Base-by-base conservation (phyloP, 768 basidiomycete genomes). In the Lyophyllum atratum region DNA sequence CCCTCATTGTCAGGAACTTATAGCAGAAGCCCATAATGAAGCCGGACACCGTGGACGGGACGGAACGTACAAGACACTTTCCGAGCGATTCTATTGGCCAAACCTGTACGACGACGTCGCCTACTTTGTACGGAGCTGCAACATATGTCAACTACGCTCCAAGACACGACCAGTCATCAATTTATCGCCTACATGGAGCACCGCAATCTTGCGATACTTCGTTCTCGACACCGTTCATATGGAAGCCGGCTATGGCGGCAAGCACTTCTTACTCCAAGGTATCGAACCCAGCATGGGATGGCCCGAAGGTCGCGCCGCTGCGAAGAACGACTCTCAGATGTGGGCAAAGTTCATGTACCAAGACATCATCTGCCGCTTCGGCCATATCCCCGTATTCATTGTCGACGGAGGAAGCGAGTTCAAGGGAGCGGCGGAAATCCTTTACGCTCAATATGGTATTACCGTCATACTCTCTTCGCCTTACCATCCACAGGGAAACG, bases 401-500 rank as follows among this genome's bases (percentile, higher is more conserved):
- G 55, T 68, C 14, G 73, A 76, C 39, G 64, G 64, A n/a, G 72
- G 75, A 1, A 14, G 64, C 0, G 73, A 72, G 43, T 73, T 72
- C 52, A 66, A 66, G 43, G 68, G 64, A 0, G 65, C 64, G 0
- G 64, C 65, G 1, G 52, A 63, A 1, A 50, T 73, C 0, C 40
- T 71, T 0, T 53, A 61, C 25, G 43, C 49, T 3, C 62, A 64
- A 9, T 73, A 72, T 48, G 54, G 63, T 4, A 60, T 72, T 22
- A 47, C 42, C 0, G 63, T 68, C 12, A 64, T 76, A n/a, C 22
- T 68, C 10, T 72, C 68, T 1, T 67, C 69, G 0, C 57, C 70
- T 0, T 73, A 74, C 37, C 66, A 75, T 49, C 68, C 72, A 0
- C 58, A 75, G 52, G 71, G 67, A n/a, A 76, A 76, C 39, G 72